Evolutionary conservation across 2,329 filamentous ascomycete species (phyloP).

Genomic region (Fusarium kyushuense): DNA sequence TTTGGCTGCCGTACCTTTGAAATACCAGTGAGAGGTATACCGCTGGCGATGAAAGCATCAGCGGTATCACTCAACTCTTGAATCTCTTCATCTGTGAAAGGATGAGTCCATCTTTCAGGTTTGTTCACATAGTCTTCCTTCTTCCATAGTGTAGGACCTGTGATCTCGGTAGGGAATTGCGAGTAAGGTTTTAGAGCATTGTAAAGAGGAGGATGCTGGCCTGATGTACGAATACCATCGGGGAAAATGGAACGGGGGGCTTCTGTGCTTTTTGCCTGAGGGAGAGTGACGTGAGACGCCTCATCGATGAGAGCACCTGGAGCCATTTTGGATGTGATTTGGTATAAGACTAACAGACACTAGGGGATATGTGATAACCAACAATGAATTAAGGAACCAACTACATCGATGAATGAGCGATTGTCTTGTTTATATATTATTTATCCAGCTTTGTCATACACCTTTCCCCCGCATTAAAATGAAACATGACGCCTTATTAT

Average conservation of each 20-base stretch:
- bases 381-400: constrained; percentile 2
- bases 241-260: constrained; percentile 55
- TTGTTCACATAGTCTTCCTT: constrained; percentile 72
- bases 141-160: constrained; percentile 79
- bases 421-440: constrained; percentile 30
- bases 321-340: constrained; percentile 36
- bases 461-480: constrained; percentile 37
- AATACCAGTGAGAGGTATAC: constrained; percentile 78
- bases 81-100: constrained; percentile 75
- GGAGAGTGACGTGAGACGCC: constrained; percentile 24
- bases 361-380: neutral
- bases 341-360: neutral
- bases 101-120: constrained; percentile 80
- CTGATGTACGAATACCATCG: constrained; percentile 67
- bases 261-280: constrained; percentile 43
- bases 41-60: constrained; percentile 75
- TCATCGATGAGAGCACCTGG: constrained; percentile 46
- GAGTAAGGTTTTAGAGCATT: constrained; percentile 73
- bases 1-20: constrained; percentile 41
- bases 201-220: constrained; percentile 79
- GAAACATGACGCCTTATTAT: constrained; percentile 41
- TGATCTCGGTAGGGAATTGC: constrained; percentile 77
- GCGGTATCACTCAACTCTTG: constrained; percentile 74
- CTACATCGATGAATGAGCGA: neutral
- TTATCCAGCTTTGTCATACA: constrained; percentile 6